Conservation (phyloP, 352 stramenopile genomes). For the Phytophthora litchii region DNA sequence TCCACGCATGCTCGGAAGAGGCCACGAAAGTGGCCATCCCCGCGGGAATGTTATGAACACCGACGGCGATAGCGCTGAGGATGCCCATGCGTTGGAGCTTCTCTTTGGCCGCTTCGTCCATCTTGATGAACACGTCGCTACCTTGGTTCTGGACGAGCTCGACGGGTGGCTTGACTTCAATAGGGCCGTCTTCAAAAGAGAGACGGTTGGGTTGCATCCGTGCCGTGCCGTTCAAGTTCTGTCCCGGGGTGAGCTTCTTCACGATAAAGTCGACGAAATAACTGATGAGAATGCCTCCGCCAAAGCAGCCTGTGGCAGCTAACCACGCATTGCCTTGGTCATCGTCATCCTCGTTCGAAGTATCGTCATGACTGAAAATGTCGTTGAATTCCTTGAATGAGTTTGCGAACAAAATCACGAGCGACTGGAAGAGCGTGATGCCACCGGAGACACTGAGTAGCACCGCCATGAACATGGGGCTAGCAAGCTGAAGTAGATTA, state of each 20-base stretch:
- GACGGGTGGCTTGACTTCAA: constrained; percentile 54
- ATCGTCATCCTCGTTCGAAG: constrained; percentile 17
- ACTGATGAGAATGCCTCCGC: constrained; percentile 74
- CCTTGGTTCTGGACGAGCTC: constrained; percentile 51
- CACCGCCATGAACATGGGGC: constrained; percentile 59
- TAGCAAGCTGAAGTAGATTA: constrained; percentile 65
- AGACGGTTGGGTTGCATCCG: constrained; percentile 39
- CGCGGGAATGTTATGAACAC: constrained; percentile 97
- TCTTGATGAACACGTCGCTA: constrained; percentile 54
- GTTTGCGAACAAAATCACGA: constrained; percentile 72
- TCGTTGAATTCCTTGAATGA: constrained; percentile 47
- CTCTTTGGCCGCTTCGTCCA: constrained; percentile 49
- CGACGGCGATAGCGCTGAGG: constrained; percentile 93
- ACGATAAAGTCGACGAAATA: constrained; percentile 61
- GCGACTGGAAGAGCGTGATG: constrained; percentile 81
- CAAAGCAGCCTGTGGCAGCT: constrained; percentile 86
- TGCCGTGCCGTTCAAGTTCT: constrained; percentile 44
- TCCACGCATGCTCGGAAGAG: constrained; percentile 85
- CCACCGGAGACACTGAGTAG: constrained; percentile 69
- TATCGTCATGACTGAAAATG: constrained; percentile 33
- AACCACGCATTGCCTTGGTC: constrained; percentile 64
- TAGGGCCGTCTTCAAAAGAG: constrained; percentile 40
- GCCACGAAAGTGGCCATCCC: constrained; percentile 95
- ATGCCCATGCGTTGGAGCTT: constrained; percentile 88
- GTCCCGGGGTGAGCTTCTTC: constrained; percentile 41